Evolutionary conservation across 2,329 filamentous ascomycete genomes (phyloP).

Genomic region (Nemania sp.): DNA sequence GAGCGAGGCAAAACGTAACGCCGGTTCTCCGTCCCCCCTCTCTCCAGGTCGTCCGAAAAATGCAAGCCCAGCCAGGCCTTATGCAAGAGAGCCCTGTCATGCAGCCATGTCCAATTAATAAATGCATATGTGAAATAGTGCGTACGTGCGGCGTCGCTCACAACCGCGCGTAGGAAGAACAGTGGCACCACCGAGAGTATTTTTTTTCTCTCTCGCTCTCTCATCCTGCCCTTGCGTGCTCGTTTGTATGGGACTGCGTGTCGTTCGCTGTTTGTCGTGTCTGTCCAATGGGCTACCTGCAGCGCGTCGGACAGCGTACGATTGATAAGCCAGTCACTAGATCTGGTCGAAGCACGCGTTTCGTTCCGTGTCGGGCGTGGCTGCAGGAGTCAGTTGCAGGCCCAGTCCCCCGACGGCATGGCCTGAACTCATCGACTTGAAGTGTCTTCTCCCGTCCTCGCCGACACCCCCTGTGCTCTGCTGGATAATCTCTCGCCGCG

Average conservation of each 20-base stretch:
- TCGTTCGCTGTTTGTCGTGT: constrained; percentile 1
- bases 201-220: neutral
- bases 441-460: constrained; percentile 38
- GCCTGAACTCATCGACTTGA: constrained; percentile 47
- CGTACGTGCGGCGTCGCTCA: constrained; percentile 10
- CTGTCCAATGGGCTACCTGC: constrained; percentile 9
- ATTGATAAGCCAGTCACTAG: constrained; percentile 5
- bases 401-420: constrained; percentile 47
- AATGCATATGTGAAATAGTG: constrained; percentile 28
- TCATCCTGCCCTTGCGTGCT: no score
- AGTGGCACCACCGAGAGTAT: constrained; percentile 15
- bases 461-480: constrained; percentile 23
- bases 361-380: constrained; percentile 42
- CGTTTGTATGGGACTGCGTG: constrained; percentile 2
- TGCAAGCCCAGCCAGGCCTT: constrained; percentile 20
- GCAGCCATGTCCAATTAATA: constrained; percentile 32
- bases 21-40: constrained; percentile 3
- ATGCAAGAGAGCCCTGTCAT: constrained; percentile 24
- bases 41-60: constrained; percentile 15
- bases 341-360: constrained; percentile 28
- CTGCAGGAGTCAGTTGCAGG: constrained; percentile 48
- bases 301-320: constrained; percentile 8
- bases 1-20: constrained; percentile 27
- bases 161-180: constrained; percentile 5
- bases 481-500: constrained; percentile 47